These are phyloP conservation scores for Leucosporidium yakuticum DNA, from an alignment of 768 basidiomycete genomes.

Conservation along the genomic window DNA sequence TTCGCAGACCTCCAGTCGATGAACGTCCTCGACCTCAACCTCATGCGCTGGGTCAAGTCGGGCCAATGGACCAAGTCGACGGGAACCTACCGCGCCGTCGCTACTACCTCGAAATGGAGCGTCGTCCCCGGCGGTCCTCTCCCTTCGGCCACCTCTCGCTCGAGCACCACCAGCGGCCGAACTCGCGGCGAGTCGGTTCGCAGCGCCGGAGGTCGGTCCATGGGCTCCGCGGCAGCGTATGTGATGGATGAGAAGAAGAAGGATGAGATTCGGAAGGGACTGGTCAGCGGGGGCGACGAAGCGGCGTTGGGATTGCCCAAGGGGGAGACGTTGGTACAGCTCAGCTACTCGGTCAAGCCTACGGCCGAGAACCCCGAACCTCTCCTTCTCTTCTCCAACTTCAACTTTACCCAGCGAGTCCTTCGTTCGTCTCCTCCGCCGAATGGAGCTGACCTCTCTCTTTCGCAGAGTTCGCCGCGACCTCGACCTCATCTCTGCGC, in stretches of 20 bases:
- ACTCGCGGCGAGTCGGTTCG: neutral
- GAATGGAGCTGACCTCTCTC: too few relatives aligned
- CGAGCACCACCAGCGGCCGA: neutral
- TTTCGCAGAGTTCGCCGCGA: slow-evolving; percentile 67
- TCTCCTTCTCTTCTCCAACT: slow-evolving; percentile 89
- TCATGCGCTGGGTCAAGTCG: slow-evolving; percentile 68
- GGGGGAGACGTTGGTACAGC: slow-evolving; percentile 1
- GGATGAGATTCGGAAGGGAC: too few relatives aligned
- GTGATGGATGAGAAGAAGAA: too few relatives aligned
- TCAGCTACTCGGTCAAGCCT: slow-evolving; percentile 10
- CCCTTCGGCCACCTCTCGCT: neutral
- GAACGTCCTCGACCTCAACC: slow-evolving; percentile 73
- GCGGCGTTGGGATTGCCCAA: neutral
- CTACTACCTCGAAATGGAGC: slow-evolving; percentile 56
- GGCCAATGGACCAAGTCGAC: slow-evolving; percentile 85
- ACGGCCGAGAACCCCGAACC: slow-evolving; percentile 62
- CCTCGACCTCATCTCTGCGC: slow-evolving; percentile 71
- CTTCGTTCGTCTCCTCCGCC: neutral
- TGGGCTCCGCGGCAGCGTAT: neutral
- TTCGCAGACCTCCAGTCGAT: slow-evolving; percentile 51
- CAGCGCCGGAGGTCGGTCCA: neutral
- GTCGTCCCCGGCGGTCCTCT: slow-evolving; percentile 6
- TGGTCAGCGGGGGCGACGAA: neutral
- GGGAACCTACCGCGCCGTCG: slow-evolving; percentile 91
- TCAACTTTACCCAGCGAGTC: slow-evolving; percentile 62